Percentiles rank a stretch among this genome's conserved stretches.
Evolutionary conservation across 116 monocot species (phyloP).

Genomic region (Trichopus zeylanicus): DNA sequence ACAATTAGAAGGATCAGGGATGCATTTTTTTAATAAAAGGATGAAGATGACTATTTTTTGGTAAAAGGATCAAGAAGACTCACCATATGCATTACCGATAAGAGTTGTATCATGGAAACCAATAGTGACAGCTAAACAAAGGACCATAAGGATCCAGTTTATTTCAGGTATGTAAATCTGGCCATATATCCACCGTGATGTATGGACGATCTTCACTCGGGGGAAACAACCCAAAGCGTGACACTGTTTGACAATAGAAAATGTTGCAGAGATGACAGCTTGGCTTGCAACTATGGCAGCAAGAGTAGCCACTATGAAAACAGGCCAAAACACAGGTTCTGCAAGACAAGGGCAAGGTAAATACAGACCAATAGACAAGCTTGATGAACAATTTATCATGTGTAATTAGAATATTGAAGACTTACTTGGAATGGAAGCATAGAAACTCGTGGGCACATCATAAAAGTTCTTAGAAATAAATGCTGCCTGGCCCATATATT

Average conservation of each 20-base stretch:
- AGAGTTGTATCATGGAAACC: constrained; percentile 46
- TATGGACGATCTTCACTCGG: constrained; percentile 60
- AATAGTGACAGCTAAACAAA: constrained; percentile 48
- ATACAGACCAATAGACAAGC: not conserved
- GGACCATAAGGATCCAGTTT: constrained; percentile 67
- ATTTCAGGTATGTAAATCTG: constrained; percentile 68
- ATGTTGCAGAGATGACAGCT: constrained; percentile 62
- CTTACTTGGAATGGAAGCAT: constrained; percentile 79
- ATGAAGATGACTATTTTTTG: too few relatives aligned
- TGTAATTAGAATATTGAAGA: not conserved
- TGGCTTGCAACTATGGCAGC: constrained; percentile 63
- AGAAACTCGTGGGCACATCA: constrained; percentile 40
- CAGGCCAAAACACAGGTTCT: constrained; percentile 65
- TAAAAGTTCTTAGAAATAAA: constrained; percentile 48
- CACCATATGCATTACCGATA: constrained; percentile 67
- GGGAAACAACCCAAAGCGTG: constrained; percentile 56
- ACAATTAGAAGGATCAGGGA: not conserved
- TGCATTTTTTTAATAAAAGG: not conserved
- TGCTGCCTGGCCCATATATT: constrained; percentile 85
- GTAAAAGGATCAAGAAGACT: too few relatives aligned
- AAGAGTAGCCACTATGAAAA: constrained; percentile 50
- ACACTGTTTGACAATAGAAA: constrained; percentile 61
- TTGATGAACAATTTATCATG: not conserved
- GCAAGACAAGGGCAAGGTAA: constrained; percentile 16
- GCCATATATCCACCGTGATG: constrained; percentile 52